phyloP scores from a whole-genome alignment of 805 yeast genomes.

The Tetrapisispora namnaoensis region DNA sequence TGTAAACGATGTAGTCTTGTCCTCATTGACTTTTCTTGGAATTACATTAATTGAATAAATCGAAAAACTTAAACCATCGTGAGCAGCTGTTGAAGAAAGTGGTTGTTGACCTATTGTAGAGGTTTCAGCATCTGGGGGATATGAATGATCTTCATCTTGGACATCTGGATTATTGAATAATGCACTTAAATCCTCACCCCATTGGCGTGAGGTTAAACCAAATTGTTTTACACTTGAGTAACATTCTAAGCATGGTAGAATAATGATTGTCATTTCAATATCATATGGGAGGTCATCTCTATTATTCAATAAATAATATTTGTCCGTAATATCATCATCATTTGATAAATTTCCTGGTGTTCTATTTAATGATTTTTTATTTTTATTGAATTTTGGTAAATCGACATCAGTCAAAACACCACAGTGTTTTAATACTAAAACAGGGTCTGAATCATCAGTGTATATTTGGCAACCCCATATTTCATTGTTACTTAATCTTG shows the following conservation, averaged over 20 bases:
- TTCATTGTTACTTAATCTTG: slow-evolving; percentile 39
- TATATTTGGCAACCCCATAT: slow-evolving; percentile 91
- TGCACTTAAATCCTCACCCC: slow-evolving; percentile 34
- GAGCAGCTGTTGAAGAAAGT: slow-evolving; percentile 28
- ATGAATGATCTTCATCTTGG: not conserved
- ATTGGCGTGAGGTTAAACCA: slow-evolving; percentile 64
- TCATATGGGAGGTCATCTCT: slow-evolving; percentile 18
- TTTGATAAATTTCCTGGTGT: slow-evolving; percentile 37
- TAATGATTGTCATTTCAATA: slow-evolving; percentile 27
- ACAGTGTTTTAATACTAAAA: slow-evolving; percentile 63
- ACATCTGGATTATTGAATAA: not conserved
- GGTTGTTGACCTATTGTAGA: not conserved
- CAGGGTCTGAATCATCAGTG: slow-evolving; percentile 86
- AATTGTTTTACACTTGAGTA: slow-evolving; percentile 60
- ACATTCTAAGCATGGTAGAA: slow-evolving; percentile 58
- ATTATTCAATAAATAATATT: not conserved
- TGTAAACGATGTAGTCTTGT: not conserved
- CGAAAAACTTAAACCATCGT: slow-evolving; percentile 71
- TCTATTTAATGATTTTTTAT: slow-evolving; percentile 13
- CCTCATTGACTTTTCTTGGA: slow-evolving; percentile 8
- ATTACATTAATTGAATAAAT: slow-evolving; percentile 35
- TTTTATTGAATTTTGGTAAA: slow-evolving; percentile 6
- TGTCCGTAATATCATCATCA: slow-evolving; percentile 21
- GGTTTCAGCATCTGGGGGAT: not conserved
- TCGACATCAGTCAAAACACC: slow-evolving; percentile 33